Evolutionary conservation across 2,329 filamentous ascomycete species (phyloP), one percentile per base, ranked within the genome.

Genomic region (Xylaria sp.): DNA sequence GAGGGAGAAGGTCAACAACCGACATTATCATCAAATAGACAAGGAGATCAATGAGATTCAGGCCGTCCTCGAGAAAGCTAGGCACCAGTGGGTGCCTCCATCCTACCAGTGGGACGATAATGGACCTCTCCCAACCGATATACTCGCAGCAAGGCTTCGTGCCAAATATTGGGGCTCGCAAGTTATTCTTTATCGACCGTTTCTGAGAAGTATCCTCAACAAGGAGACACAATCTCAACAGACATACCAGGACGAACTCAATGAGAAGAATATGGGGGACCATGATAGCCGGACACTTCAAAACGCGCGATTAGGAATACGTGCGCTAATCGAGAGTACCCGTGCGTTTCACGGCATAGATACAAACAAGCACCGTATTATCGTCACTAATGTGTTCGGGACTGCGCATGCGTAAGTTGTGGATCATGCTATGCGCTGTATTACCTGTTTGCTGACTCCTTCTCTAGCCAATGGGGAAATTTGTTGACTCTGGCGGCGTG

Each of bases 311-410:
- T 81, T 80, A 64, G 92, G 90, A 61, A 84, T 95, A 58, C 80
- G 87, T 43, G 91, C 92, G 6, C 86, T 96, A 1, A 87, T 97
- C 54, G 83, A 90, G 72, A 97, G 94, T 74, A 98, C 94, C 0
- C 85, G 87, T 56, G 92, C 93, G 0, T 96, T 98, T 73, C 83
- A 90, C 65, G 81, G 82, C 1, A 81, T 91, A 25, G 80, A 85
- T 15, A 77, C 47, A 25, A 4, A 79, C n/a, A 77, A 74, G 25
- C 79, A 85, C 63, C 86, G 92, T 29, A 86, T 91, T 8, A 89
- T 97, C 53, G 88, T 98, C 57, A 98, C 94, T n/a, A 98, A 97
- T 70, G 89, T 97, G 23, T 96, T 97, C 77, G 93, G 94, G 54
- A 98, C 94, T 17, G 90, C 93, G 64, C 94, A 97, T 82, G 93